phyloP scores from a whole-genome alignment of 2,329 filamentous ascomycete species.

The Epicoccum nigrum region DNA sequence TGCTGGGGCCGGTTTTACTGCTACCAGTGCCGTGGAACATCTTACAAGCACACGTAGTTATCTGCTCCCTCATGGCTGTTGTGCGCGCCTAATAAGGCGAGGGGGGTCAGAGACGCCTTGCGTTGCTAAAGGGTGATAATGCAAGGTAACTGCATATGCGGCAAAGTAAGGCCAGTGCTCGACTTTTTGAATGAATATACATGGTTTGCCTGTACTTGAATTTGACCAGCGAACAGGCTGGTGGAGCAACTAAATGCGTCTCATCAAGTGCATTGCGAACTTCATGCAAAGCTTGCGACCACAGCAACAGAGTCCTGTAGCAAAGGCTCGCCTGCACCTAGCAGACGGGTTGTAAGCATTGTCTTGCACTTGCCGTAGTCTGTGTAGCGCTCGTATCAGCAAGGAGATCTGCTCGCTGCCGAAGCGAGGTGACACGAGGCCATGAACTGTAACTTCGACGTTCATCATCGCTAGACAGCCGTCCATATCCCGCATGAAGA shows the following conservation, averaged over 20 bases:
- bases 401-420: slow-evolving; percentile 19
- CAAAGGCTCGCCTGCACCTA: slow-evolving; percentile 6
- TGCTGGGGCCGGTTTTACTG: slow-evolving; percentile 6
- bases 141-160: slow-evolving; percentile 10
- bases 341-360: slow-evolving; percentile 19
- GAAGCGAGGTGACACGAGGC: slow-evolving; percentile 13
- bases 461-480: slow-evolving; percentile 5
- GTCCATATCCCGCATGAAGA: slow-evolving; percentile 10
- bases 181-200: background rate
- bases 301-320: background rate
- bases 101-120: slow-evolving; percentile 3
- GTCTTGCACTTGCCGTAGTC: slow-evolving; percentile 10
- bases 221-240: background rate
- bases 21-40: slow-evolving; percentile 10
- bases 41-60: slow-evolving; percentile 11
- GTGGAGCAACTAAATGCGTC: background rate
- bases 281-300: slow-evolving; percentile 8
- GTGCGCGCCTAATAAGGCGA: slow-evolving; percentile 12
- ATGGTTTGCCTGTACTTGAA: background rate
- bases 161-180: slow-evolving; percentile 7
- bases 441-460: background rate
- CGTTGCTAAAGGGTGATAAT: slow-evolving; percentile 1
- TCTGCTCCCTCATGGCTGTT: slow-evolving; percentile 11
- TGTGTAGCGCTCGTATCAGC: slow-evolving; percentile 19
- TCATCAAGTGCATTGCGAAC: slow-evolving; percentile 5